Base-by-base conservation (phyloP, 495 filamentous ascomycete genomes). In the Penicillium parvum region DNA sequence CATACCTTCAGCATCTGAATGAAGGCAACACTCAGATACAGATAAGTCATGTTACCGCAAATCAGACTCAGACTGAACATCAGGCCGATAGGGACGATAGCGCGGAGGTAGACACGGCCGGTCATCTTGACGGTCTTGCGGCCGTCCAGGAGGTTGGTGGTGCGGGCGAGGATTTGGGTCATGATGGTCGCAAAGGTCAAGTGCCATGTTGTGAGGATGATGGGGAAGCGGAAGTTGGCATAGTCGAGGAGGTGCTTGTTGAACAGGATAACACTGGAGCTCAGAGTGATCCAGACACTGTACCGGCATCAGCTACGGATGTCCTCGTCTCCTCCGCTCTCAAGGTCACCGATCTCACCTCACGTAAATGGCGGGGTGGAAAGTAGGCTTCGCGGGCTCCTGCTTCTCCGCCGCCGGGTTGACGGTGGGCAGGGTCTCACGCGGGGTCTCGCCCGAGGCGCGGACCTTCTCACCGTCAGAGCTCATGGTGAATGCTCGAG, bases 191-290 rank as follows among this genome's bases (percentile, higher is more conserved):
- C 88, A 60, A 95, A 94, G 29, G 77, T 61, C 69, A 95, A 71
- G 67, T 96, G 90, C 84, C 88, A 96, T 79, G 88, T 88, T 57
- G 90, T 96, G 45, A 96, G 76, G 59, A 92, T 79, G 61, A 95
- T 70, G 32, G 72, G 49, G 43, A 35, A 52, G 32, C 88, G 72
- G 75, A 96, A 98, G 37, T 84, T 72, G 51, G 81, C 76, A 19
- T 79, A 86, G 56, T 86, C 81, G 40, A 97, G 78, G 51, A 98
- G 90, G 79, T 86, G 91, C 79, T 98, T 98, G 83, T 98, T 97
- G 84, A 96, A 98, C 30, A 97, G 71, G 55, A 98, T 98, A 49
- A 95, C 88, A 49, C 81, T 85, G 22, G 91, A 96, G 61, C 89
- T 95, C 55, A 95, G 69, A 41, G 79, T 64, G 51, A 98, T 97